Evolutionary conservation across 352 stramenopile species (phyloP), one percentile per base, ranked within the genome.

Genomic region (Peronosclerospora sorghi): DNA sequence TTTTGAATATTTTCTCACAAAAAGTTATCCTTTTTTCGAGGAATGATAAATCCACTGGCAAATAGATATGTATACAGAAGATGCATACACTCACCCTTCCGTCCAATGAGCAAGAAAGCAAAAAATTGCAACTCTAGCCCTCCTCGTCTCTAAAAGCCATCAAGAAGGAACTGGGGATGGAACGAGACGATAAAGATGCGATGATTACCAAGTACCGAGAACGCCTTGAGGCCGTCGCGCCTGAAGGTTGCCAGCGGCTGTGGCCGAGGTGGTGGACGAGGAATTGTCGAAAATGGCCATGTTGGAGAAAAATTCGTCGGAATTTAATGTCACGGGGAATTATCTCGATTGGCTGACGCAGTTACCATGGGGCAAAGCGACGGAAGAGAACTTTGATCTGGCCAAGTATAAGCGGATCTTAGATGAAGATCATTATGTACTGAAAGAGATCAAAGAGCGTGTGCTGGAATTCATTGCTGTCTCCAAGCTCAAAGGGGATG

Each of bases 91-190:
- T n/a, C n/a, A n/a, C n/a, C n/a, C n/a, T n/a, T n/a, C n/a, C n/a
- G n/a, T n/a, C n/a, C n/a, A n/a, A n/a, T n/a, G n/a, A n/a, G n/a
- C n/a, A n/a, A n/a, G n/a, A n/a, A n/a, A n/a, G n/a, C n/a, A n/a
- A n/a, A n/a, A n/a, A n/a, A n/a, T n/a, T n/a, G n/a, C n/a, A n/a
- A n/a, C n/a, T n/a, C n/a, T n/a, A n/a, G n/a, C n/a, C n/a, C n/a
- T n/a, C n/a, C n/a, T n/a, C n/a, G n/a, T n/a, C n/a, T n/a, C n/a
- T 99, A 4, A 98, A 99, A 59, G 94, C 78, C 0, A 99, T 99
- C 58, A 98, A 99, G 68, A 98, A 98, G 37, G 92, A 99, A 59
- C 71, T 99, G 0, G 95, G 95, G 0, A 64, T 82, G 28, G 55
- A 43, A 1, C 54, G 60, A 1, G 68, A 82, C 8, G 68, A 82